These are phyloP conservation scores for Colletotrichum musae DNA, from an alignment of 2,329 filamentous ascomycete genomes.

Conservation along the genomic window DNA sequence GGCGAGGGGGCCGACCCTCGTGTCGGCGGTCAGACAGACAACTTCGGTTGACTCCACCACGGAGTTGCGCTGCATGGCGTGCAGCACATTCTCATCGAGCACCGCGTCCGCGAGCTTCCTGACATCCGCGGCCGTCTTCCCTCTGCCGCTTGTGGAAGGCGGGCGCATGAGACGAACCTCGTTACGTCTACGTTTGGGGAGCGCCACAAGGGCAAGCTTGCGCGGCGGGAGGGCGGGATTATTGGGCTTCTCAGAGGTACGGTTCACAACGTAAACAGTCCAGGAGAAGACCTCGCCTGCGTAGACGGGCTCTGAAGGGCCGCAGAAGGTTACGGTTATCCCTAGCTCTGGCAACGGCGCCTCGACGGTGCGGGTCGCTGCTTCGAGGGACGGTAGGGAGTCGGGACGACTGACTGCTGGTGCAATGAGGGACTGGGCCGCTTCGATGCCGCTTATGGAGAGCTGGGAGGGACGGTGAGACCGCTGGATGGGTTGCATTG, in stretches of 20 bases:
- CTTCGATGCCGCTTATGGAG: conserved; percentile 70
- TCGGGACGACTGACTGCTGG: conserved; percentile 72
- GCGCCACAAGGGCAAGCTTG: conserved; percentile 78
- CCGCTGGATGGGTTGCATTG: conserved; percentile 72
- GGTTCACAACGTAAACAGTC: conserved; percentile 83
- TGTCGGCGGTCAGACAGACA: conserved; percentile 82
- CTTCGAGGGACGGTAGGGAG: conserved; percentile 71
- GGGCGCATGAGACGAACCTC: conserved; percentile 68
- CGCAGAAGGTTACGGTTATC: conserved; percentile 82
- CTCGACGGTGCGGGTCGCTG: conserved; percentile 63
- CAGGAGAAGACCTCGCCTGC: conserved; percentile 79
- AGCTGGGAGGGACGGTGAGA: conserved; percentile 75
- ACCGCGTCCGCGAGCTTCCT: conserved; percentile 74
- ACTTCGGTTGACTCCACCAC: conserved; percentile 76
- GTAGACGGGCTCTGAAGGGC: conserved; percentile 68
- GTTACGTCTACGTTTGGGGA: conserved; percentile 75
- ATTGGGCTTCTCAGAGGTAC: conserved; percentile 61
- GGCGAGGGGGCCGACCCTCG: conserved; percentile 79
- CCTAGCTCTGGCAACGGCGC: conserved; percentile 72
- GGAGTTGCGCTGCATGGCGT: conserved; percentile 78
- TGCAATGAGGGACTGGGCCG: conserved; percentile 69
- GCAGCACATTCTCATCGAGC: conserved; percentile 79
- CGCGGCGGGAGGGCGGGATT: conserved; percentile 62
- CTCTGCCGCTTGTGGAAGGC: conserved; percentile 65
- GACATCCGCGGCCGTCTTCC: conserved; percentile 41